phyloP scores from a whole-genome alignment of 352 stramenopile species.

The Pythium guiyangense region DNA sequence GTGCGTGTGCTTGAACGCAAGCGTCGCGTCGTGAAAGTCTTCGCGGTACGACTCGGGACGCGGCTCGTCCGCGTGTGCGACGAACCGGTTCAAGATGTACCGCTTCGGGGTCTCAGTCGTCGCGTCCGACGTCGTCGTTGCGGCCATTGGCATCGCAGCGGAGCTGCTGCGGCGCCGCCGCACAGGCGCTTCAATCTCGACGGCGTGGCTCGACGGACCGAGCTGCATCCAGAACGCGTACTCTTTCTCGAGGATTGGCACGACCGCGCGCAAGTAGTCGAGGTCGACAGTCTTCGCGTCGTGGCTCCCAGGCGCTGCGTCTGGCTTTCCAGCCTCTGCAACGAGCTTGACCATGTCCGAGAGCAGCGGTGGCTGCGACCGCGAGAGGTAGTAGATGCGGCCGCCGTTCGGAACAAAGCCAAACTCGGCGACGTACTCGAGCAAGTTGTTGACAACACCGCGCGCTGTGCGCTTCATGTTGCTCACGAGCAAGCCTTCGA shows the following conservation, averaged over 20 bases:
- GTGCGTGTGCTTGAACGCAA: conserved; percentile 33
- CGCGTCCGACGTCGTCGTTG: not conserved
- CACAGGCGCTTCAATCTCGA: conserved; percentile 21
- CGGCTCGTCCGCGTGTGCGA: conserved; percentile 55
- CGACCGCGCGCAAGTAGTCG: conserved; percentile 36
- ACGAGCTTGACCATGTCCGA: conserved; percentile 79
- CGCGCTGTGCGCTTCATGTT: conserved; percentile 72
- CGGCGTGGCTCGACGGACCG: conserved; percentile 47
- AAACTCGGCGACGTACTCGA: conserved; percentile 82
- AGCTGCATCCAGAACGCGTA: too few species aligned
- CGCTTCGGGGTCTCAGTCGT: conserved; percentile 17
- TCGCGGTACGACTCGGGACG: conserved; percentile 85
- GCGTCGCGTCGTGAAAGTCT: conserved; percentile 64
- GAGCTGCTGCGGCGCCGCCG: not conserved
- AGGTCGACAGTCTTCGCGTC: conserved; percentile 1
- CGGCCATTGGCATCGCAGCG: not conserved
- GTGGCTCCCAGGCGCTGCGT: not conserved
- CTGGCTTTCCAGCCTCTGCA: conserved; percentile 9
- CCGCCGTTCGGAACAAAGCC: conserved; percentile 89
- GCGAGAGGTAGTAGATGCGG: conserved; percentile 88
- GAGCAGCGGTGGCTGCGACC: conserved; percentile 87
- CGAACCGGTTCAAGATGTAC: conserved; percentile 75
- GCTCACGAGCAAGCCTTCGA: conserved; percentile 81
- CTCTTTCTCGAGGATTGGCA: conserved; percentile 69
- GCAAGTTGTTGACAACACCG: conserved; percentile 80